Conservation (phyloP, 164 flowering plant species). For the Liriodendron chinense region DNA sequence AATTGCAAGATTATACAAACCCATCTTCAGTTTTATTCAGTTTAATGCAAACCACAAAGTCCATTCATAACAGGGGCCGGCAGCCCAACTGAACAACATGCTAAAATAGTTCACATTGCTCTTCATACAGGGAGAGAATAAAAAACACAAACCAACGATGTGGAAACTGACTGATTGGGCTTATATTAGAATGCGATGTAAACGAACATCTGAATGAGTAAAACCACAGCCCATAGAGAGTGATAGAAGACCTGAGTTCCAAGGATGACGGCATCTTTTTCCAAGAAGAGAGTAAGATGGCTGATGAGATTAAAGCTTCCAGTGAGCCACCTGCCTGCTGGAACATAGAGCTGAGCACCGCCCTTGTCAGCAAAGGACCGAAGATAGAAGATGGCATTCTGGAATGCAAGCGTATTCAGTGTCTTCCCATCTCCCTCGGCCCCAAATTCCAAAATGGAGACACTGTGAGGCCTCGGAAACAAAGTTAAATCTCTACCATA, state of each 20-base stretch:
- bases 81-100: no score
- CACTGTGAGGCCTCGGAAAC: slow-evolving; percentile 84
- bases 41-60: no score
- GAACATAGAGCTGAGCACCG: slow-evolving; percentile 93
- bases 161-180: no score
- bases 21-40: no score
- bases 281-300: slow-evolving; percentile 91
- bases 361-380: slow-evolving; percentile 93
- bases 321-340: slow-evolving; percentile 88
- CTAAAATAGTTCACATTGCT: no score
- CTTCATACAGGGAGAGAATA: no score
- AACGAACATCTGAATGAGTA: no score
- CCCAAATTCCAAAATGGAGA: slow-evolving; percentile 87
- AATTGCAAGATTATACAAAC: no score
- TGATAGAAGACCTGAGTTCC: slow-evolving; percentile 62
- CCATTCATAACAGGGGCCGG: no score
- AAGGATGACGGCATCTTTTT: slow-evolving; percentile 74
- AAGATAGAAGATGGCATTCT: slow-evolving; percentile 90
- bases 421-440: slow-evolving; percentile 97
- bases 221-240: no score
- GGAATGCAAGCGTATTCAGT: slow-evolving; percentile 82
- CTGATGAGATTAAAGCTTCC: slow-evolving; percentile 92
- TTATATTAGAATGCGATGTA: no score
- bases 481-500: slow-evolving; percentile 36
- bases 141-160: no score